Evolutionary conservation across 768 basidiomycete genomes (phyloP).

Genomic region (Strobilomyces dryophilus): DNA sequence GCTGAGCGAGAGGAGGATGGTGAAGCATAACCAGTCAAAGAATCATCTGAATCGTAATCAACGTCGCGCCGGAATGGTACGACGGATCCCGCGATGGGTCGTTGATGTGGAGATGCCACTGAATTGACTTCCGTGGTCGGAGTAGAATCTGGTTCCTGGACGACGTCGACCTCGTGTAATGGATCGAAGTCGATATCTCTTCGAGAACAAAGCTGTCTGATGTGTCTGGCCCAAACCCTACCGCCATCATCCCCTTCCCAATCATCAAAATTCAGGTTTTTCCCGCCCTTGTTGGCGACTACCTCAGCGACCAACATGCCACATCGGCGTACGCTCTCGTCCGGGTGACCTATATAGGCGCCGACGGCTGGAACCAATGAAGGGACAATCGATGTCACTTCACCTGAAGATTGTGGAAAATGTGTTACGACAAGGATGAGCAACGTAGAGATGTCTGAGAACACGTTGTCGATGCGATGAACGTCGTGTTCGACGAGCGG

Average conservation of each 20-base stretch:
- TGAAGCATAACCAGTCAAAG: constrained; percentile 74
- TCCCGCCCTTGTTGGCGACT: constrained; percentile 56
- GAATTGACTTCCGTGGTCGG: constrained; percentile 12
- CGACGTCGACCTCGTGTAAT: constrained; percentile 10
- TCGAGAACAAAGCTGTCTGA: constrained; percentile 50
- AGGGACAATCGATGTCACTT: constrained; percentile 45
- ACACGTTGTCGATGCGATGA: neutral
- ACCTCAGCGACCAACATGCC: constrained; percentile 93
- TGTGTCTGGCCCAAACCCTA: constrained; percentile 55
- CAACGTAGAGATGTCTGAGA: constrained; percentile 66
- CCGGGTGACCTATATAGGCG: constrained; percentile 74
- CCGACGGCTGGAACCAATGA: constrained; percentile 67
- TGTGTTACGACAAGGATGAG: constrained; percentile 64
- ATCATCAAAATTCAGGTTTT: constrained; percentile 70
- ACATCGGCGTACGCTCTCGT: constrained; percentile 71
- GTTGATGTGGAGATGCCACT: neutral
- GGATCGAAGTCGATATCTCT: constrained; percentile 51
- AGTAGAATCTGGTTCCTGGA: constrained; percentile 2
- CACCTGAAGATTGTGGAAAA: constrained; percentile 48
- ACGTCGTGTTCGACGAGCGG: neutral
- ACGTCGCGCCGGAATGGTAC: constrained; percentile 12
- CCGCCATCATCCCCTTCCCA: constrained; percentile 79
- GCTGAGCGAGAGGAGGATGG: constrained; percentile 61
- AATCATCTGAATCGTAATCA: constrained; percentile 77
- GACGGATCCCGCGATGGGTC: neutral